Base-by-base conservation (phyloP, 2,329 filamentous ascomycete genomes). In the Endocalyx cinctus region DNA sequence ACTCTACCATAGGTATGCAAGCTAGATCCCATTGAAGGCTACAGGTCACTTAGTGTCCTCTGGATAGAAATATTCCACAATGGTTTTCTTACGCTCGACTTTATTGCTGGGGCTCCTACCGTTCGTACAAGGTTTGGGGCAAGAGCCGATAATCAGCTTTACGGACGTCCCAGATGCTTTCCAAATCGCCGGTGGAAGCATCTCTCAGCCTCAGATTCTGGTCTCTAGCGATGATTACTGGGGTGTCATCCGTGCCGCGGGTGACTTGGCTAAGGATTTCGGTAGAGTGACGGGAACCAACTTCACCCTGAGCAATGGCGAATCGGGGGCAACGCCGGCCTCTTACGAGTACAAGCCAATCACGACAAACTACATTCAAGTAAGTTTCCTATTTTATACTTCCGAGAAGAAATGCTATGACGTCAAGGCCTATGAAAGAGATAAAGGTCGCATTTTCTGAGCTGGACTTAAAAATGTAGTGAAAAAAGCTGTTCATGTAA, bases 221-320 rank as follows among this genome's bases (percentile, higher is more conserved):
- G 63, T 79, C n/a, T 73, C 74, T 8, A 47, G 56, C 14, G 61
- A 73, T 35, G 81, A 85, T 39, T 82, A 74, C 64, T 80, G 77
- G 60, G 82, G 79, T 36, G 82, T 85, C 1, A 67, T 84, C 34
- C 72, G 81, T 17, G 79, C 78, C 5, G 82, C 79, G 1, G 67
- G 77, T 25, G 82, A 87, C 54, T 67, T 87, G 8, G 78, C 79
- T 0, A 50, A 66, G 4, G 82, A 87, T 54, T 83, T 87, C 59
- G 80, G 80, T 12, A 73, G 77, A n/a, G 79, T 85, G 5, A 84
- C 79, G 0, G 79, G 80, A 7, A 69, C 60, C 17, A 82, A 83
- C 54, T 72, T 79, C 37, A 74, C 77, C 1, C 60, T 78, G 4
- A 71, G 70, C 46, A 75, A 74, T 18, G 69, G 67, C 10, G 49